A percentile compares a stretch with the other conserved stretches of the same genome.
Evolutionary conservation across 139 green algal genomes (phyloP).

Genomic region (Volvox africanus): DNA sequence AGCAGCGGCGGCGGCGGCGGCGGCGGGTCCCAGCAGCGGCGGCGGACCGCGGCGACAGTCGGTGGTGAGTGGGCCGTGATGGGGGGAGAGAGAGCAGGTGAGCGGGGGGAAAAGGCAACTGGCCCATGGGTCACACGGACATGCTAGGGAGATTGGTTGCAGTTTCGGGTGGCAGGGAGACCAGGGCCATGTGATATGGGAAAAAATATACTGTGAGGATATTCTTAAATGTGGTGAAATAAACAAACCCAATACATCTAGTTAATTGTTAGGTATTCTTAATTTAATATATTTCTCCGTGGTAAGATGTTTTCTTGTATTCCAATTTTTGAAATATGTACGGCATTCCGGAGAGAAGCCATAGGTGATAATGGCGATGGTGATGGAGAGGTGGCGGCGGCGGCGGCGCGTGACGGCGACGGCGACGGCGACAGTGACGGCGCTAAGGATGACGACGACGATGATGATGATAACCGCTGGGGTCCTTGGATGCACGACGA

Average conservation of each 20-base stretch:
- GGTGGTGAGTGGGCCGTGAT: not conserved
- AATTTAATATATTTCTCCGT: too few relatives aligned
- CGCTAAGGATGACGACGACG: not conserved
- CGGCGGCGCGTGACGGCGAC: not conserved
- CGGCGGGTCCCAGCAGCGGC: not conserved
- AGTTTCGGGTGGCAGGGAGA: too few relatives aligned
- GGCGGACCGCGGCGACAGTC: not conserved
- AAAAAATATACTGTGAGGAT: too few relatives aligned
- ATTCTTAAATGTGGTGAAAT: too few relatives aligned
- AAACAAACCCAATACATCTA: too few relatives aligned
- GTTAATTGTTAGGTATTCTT: too few relatives aligned
- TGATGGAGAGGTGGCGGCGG: not conserved
- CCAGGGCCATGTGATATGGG: too few relatives aligned
- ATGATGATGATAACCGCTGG: slow-evolving; percentile 41
- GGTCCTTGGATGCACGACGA: slow-evolving; percentile 55
- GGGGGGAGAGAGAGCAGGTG: not conserved
- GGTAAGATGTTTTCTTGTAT: too few relatives aligned
- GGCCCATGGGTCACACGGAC: too few relatives aligned
- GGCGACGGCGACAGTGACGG: not conserved
- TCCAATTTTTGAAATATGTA: too few relatives aligned
- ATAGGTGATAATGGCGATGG: not conserved
- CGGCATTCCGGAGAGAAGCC: not conserved
- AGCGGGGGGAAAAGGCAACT: not conserved
- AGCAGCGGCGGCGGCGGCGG: not conserved
- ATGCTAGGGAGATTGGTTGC: too few relatives aligned